These are phyloP conservation scores for Starmerella scarabaei DNA, from an alignment of 805 yeast species.

Conservation along the genomic window DNA sequence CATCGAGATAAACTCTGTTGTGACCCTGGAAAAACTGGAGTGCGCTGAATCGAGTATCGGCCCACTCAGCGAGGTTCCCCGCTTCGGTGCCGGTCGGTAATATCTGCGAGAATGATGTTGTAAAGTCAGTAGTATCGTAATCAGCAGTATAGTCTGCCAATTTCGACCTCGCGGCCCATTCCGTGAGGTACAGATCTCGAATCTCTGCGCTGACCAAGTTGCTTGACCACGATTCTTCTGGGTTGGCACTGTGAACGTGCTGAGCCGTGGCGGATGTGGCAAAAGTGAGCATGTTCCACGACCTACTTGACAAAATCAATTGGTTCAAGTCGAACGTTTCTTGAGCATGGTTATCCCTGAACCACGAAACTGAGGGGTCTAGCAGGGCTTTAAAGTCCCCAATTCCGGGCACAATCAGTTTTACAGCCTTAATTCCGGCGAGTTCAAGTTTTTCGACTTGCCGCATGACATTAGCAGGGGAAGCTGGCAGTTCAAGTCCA, in stretches of 20 bases:
- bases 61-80: constrained; percentile 25
- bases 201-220: constrained; percentile 28
- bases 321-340: constrained; percentile 19
- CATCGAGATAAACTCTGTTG: constrained; percentile 29
- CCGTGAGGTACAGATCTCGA: constrained; percentile 28
- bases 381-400: constrained; percentile 17
- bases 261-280: constrained; percentile 22
- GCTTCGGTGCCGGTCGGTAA: constrained; percentile 25
- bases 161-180: constrained; percentile 28
- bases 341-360: constrained; percentile 8
- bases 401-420: constrained; percentile 14
- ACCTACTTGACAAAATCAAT: constrained; percentile 24
- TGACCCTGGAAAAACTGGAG: constrained; percentile 28
- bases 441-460: constrained; percentile 12
- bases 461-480: constrained; percentile 21
- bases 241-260: neutral
- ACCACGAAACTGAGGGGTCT: constrained; percentile 23
- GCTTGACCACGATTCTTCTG: constrained; percentile 29
- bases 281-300: constrained; percentile 28
- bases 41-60: constrained; percentile 25
- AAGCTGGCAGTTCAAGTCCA: constrained; percentile 26
- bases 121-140: constrained; percentile 29
- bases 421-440: neutral
- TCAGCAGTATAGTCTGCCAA: constrained; percentile 30
- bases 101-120: constrained; percentile 25